phyloP scores from a whole-genome alignment of 2,329 filamentous ascomycete genomes.

The Fusarium torreyae region DNA sequence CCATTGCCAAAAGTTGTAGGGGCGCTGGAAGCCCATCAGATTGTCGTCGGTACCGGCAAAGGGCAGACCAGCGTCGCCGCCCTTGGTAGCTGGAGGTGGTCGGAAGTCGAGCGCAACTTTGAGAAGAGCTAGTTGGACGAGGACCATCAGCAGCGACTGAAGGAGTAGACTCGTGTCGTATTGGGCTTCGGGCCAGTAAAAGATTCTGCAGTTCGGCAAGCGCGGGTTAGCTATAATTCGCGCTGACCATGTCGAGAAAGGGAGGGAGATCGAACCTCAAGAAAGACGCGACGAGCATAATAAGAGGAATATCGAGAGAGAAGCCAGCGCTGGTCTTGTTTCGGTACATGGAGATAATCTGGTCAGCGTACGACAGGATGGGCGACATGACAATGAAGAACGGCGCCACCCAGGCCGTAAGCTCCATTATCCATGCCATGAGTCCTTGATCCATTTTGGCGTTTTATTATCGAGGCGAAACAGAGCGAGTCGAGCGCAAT shows the following conservation, averaged over 20 bases:
- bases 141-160: slow-evolving; percentile 76
- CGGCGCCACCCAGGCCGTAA: slow-evolving; percentile 71
- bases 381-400: slow-evolving; percentile 76
- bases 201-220: slow-evolving; percentile 65
- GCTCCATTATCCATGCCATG: slow-evolving; percentile 46
- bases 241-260: slow-evolving; percentile 1
- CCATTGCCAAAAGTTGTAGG: slow-evolving; percentile 90
- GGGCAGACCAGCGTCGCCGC: slow-evolving; percentile 72
- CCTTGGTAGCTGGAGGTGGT: slow-evolving; percentile 71
- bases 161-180: slow-evolving; percentile 75
- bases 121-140: slow-evolving; percentile 73
- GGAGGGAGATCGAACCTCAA: slow-evolving; percentile 65
- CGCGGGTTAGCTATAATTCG: slow-evolving; percentile 38
- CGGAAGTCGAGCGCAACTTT: slow-evolving; percentile 79
- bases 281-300: slow-evolving; percentile 79
- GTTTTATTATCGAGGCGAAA: slow-evolving; percentile 8
- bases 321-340: slow-evolving; percentile 76
- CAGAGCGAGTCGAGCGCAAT: slow-evolving; percentile 3
- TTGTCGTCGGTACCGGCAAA: slow-evolving; percentile 69
- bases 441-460: slow-evolving; percentile 29
- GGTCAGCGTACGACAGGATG: slow-evolving; percentile 76
- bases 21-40: slow-evolving; percentile 64
- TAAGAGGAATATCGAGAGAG: slow-evolving; percentile 79
- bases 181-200: slow-evolving; percentile 77
- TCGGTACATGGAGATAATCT: slow-evolving; percentile 75